Base-by-base conservation (phyloP, 768 basidiomycete genomes). In the Leccinum olivaceopallidum region DNA sequence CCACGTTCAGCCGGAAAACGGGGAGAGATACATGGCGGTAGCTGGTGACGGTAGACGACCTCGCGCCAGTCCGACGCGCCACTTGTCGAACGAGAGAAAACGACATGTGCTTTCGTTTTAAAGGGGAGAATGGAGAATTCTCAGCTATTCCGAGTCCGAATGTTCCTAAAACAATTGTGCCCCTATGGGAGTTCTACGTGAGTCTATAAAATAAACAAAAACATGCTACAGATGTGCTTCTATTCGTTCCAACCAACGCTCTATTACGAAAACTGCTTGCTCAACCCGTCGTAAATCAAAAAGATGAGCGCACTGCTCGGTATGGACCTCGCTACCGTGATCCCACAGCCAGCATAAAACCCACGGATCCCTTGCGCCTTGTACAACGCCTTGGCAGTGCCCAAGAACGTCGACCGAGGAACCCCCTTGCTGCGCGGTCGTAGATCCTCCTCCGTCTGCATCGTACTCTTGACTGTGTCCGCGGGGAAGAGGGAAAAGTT, bases 281-380 rank as follows among this genome's bases (percentile, higher is more conserved):
- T 82, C 66, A 96, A 76, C 34, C 86, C 89, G 69, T 96, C 93
- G 67, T 95, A 98, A 55, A 98, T 91, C 65, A 93, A 77, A 72
- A 98, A 98, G 57, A 98, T 94, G 58, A 98, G 82, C 6, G 92
- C 95, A 70, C 90, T 94, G 70, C 91, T 94, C 9, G 94, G 94
- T 57, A 95, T 86, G 7, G 89, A 86, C 59, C 94, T 80, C 48
- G 87, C 83, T 18, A 93, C 87, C 0, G 95, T 98, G 71, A 98
- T 86, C 12, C 94, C 95, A 70, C 92, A 94, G 0, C 96, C 96
- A 26, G 92, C 90, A 75, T 98, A 98, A 66, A 97, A 73, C 3
- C 95, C 96, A 51, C 80, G 81, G 7, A 97, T 63, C 2, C 96
- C 96, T 71, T 90, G 84, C 20, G 82, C 83, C 47, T 71, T 73